Evolutionary conservation across 306 rosid genomes (phyloP), one percentile per base, ranked within the genome.

Genomic region (Comarum palustre): DNA sequence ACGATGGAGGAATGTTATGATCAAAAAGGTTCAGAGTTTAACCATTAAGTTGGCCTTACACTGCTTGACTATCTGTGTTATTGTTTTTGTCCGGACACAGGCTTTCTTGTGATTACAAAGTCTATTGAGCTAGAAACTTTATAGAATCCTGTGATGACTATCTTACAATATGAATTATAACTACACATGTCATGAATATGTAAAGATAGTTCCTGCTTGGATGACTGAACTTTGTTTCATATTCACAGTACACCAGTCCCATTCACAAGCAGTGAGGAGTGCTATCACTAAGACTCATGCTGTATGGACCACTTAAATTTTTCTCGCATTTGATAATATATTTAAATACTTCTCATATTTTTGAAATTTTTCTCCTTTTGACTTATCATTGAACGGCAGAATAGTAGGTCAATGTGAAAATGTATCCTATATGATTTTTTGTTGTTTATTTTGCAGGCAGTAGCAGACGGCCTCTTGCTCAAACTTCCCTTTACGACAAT

Each of bases 401-500:
- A 61, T 27, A 72, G 76, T 79, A 39, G 66, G 32, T 32, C 13
- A 29, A 45, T 81, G 52, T 70, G 45, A 63, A 65, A 39, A 17
- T 50, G 69, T 34, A 78, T 68, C 9, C 48, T 62, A 62, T 41
- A 47, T 72, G 69, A n/a, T 72, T 50, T 19, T 38, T 5, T 38
- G 6, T 50, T 6, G 1, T 73, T 76, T 66, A 52, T 62, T 80
- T 62, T 80, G 86, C 90, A 94, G 97, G 93, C 95, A 39, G 86
- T 88, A 71, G 79, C 81, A 42, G 81, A 81, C 29, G 88, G 88
- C 75, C 81, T 71, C 54, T 73, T 94, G 78, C 67, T 91, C 77
- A 94, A 94, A 82, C 88, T 91, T 77, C 86, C 92, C 46, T 91
- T 85, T 78, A 84, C 73, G 31, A 94, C 98, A 73, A 86, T 94